These are phyloP conservation scores for Mycena polygramma DNA, from an alignment of 768 basidiomycete genomes.

Conservation along the genomic window DNA sequence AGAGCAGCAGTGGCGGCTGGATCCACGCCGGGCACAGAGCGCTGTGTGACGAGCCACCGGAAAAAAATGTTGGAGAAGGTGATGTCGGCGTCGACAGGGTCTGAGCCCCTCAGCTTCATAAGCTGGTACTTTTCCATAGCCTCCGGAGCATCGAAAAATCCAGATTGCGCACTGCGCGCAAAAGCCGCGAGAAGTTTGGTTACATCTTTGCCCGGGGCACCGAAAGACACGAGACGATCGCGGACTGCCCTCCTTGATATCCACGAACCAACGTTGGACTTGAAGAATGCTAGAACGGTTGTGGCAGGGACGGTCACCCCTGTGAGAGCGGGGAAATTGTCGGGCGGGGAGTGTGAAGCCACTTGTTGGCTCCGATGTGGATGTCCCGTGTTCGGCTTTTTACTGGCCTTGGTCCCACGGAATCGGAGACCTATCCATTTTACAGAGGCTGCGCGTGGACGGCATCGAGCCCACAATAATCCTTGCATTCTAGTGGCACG, in stretches of 20 bases:
- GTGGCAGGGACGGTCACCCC: neutral
- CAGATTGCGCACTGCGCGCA: neutral
- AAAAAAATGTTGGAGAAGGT: conserved; percentile 31
- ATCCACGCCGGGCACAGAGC: conserved; percentile 10
- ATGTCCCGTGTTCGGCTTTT: too few relatives aligned
- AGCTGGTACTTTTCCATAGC: conserved; percentile 23
- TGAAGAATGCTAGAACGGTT: conserved; percentile 19
- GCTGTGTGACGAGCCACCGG: conserved; percentile 14
- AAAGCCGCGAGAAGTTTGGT: conserved; percentile 29
- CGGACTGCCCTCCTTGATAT: neutral
- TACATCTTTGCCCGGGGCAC: conserved; percentile 15
- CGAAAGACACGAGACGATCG: conserved; percentile 35
- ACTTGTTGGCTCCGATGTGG: neutral
- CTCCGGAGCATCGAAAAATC: conserved; percentile 24
- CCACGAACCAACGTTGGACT: conserved; percentile 16
- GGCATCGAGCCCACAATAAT: conserved; percentile 21
- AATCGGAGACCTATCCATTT: conserved; percentile 19
- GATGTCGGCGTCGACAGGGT: conserved; percentile 27
- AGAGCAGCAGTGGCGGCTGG: conserved; percentile 37
- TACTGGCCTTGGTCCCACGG: neutral
- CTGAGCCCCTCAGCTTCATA: conserved; percentile 4
- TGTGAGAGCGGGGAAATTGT: conserved; percentile 1
- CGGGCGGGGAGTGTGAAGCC: neutral
- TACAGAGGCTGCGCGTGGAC: conserved; percentile 9
- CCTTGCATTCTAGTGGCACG: conserved; percentile 15